A percentile compares a stretch with the other conserved stretches of the same genome.
phyloP scores from a whole-genome alignment of 2,329 filamentous ascomycete species.

The Paecilomyces dactylethromorphus region DNA sequence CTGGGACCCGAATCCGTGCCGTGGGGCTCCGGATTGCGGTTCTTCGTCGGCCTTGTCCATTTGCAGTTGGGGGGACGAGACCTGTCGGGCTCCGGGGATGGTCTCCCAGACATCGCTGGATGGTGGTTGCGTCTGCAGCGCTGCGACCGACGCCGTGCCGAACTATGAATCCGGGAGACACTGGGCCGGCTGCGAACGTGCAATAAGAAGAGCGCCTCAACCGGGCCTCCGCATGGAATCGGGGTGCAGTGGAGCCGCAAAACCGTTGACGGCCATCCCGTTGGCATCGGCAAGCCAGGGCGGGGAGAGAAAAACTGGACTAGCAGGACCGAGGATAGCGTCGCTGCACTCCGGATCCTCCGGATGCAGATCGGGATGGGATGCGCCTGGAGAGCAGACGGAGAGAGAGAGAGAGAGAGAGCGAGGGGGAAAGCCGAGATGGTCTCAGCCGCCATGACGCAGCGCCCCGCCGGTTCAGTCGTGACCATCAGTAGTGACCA shows the following conservation, averaged over 20 bases:
- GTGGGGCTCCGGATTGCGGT: not conserved
- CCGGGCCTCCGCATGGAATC: not conserved
- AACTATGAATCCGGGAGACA: not conserved
- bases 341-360: not conserved
- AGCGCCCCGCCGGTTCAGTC: not conserved
- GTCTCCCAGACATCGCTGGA: not conserved
- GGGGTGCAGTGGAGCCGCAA: not conserved
- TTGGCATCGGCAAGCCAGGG: not conserved
- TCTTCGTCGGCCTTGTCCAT: not conserved
- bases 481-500: too few species aligned
- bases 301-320: too few species aligned
- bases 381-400: too few species aligned
- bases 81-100: not conserved
- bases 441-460: not conserved
- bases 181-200: not conserved
- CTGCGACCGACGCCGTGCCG: not conserved
- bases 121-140: not conserved
- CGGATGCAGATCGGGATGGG: not conserved
- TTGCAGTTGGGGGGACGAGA: not conserved
- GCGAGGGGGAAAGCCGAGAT: not conserved
- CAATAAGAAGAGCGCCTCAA: not conserved
- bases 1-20: not conserved
- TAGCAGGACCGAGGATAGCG: too few species aligned
- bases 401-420: not conserved
- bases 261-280: not conserved